Conservation (phyloP, 768 basidiomycete genomes). For the Dioszegia aurantiaca region DNA sequence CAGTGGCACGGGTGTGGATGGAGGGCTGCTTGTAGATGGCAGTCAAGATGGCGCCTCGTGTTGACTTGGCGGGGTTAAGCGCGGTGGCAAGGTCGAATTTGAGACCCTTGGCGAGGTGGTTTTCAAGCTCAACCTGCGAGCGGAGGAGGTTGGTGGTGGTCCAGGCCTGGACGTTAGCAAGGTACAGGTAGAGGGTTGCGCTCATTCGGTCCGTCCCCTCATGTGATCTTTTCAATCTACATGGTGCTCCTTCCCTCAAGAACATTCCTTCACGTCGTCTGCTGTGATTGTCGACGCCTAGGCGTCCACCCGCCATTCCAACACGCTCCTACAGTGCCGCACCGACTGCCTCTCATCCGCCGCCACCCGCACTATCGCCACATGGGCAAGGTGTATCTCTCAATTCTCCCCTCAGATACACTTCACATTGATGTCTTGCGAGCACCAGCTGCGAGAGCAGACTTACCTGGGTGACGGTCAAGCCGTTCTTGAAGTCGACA, state of each 20-base stretch:
- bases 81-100: slow-evolving; percentile 86
- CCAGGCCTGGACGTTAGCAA: slow-evolving; percentile 65
- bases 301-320: too few species aligned
- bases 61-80: slow-evolving; percentile 79
- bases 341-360: too few species aligned
- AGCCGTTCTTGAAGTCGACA: slow-evolving; percentile 82
- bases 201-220: too few species aligned
- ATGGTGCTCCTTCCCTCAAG: too few species aligned
- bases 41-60: slow-evolving; percentile 76
- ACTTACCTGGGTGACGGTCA: slow-evolving; percentile 69
- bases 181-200: neutral
- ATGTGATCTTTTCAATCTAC: too few species aligned
- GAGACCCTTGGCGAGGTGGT: slow-evolving; percentile 94
- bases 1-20: slow-evolving; percentile 80
- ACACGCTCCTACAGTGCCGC: too few species aligned
- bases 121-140: slow-evolving; percentile 88
- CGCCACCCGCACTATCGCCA: too few species aligned
- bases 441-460: neutral
- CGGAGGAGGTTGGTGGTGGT: slow-evolving; percentile 89
- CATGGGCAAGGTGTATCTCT: too few species aligned
- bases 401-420: too few species aligned
- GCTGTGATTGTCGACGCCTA: too few species aligned
- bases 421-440: neutral
- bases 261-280: too few species aligned
- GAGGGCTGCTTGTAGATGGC: slow-evolving; percentile 93